Conservation (phyloP, 495 filamentous ascomycete species). For the Halenospora varia region DNA sequence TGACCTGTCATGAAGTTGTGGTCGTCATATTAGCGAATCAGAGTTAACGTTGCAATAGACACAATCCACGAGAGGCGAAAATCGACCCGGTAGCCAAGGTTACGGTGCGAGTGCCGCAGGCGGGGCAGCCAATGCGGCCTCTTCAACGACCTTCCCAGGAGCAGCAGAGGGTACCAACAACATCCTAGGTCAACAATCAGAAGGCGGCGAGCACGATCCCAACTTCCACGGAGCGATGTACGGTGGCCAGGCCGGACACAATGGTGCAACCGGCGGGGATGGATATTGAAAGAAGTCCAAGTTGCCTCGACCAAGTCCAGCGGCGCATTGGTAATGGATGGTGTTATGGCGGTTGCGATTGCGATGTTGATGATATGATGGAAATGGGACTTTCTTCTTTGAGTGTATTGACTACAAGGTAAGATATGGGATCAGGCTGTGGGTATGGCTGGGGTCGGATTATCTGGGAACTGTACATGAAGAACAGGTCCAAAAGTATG, state of each 20-base stretch:
- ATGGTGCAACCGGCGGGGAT: conserved; percentile 57
- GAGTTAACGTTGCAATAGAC: conserved; percentile 44
- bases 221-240: conserved; percentile 58
- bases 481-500: conserved; percentile 20
- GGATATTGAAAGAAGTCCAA: conserved; percentile 10
- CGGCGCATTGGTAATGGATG: conserved; percentile 12
- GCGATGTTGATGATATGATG: conserved; percentile 3
- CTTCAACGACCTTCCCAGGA: conserved; percentile 48
- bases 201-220: conserved; percentile 54
- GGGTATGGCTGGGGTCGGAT: conserved; percentile 16
- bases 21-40: not conserved
- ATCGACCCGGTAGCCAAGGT: conserved; percentile 66
- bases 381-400: conserved; percentile 9
- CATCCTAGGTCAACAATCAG: conserved; percentile 51
- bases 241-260: conserved; percentile 60
- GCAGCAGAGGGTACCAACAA: conserved; percentile 53
- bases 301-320: not conserved
- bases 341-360: conserved; percentile 1
- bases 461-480: conserved; percentile 19
- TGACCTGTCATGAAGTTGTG: not conserved
- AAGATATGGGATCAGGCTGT: conserved; percentile 18
- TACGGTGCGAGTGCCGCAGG: conserved; percentile 48
- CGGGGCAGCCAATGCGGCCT: conserved; percentile 40
- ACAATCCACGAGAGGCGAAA: conserved; percentile 72
- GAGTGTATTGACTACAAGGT: conserved; percentile 24